phyloP scores from a whole-genome alignment of 2,329 filamentous ascomycete species.

The Paramyrothecium roridum region DNA sequence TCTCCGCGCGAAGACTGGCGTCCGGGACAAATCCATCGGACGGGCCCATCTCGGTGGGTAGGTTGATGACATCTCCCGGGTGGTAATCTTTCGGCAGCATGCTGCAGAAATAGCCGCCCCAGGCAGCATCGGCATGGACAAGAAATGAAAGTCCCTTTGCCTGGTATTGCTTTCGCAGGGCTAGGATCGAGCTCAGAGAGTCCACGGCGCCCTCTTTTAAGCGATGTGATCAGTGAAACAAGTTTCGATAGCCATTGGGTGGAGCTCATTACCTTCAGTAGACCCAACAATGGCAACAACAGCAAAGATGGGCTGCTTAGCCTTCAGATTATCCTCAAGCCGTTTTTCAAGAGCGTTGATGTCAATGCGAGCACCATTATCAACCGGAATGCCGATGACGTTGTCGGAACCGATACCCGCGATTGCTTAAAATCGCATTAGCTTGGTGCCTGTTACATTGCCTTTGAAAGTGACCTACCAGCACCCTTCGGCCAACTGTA shows the following conservation, averaged over 20 bases:
- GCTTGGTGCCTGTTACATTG: background rate
- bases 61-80: background rate
- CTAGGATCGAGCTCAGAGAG: slow-evolving; percentile 30
- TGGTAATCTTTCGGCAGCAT: slow-evolving; percentile 34
- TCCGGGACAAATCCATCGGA: slow-evolving; percentile 19
- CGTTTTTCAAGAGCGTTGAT: slow-evolving; percentile 24
- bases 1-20: slow-evolving; percentile 27
- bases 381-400: slow-evolving; percentile 35
- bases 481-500: slow-evolving; percentile 47
- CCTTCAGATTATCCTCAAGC: slow-evolving; percentile 25
- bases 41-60: background rate
- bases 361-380: slow-evolving; percentile 35
- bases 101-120: slow-evolving; percentile 46
- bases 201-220: slow-evolving; percentile 38
- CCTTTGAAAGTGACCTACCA: slow-evolving; percentile 27
- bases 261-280: slow-evolving; percentile 29
- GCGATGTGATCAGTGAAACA: background rate
- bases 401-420: slow-evolving; percentile 40
- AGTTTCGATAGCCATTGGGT: background rate
- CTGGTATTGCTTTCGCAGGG: slow-evolving; percentile 36
- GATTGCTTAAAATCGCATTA: slow-evolving; percentile 25
- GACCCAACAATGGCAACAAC: slow-evolving; percentile 44
- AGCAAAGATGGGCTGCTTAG: slow-evolving; percentile 32
- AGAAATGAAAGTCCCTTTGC: slow-evolving; percentile 39
- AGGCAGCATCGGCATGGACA: slow-evolving; percentile 45